Evolutionary conservation across 169 alveolate genomes (phyloP), one percentile per base, ranked within the genome.

Genomic region (Ichthyophthirius multifiliis): DNA sequence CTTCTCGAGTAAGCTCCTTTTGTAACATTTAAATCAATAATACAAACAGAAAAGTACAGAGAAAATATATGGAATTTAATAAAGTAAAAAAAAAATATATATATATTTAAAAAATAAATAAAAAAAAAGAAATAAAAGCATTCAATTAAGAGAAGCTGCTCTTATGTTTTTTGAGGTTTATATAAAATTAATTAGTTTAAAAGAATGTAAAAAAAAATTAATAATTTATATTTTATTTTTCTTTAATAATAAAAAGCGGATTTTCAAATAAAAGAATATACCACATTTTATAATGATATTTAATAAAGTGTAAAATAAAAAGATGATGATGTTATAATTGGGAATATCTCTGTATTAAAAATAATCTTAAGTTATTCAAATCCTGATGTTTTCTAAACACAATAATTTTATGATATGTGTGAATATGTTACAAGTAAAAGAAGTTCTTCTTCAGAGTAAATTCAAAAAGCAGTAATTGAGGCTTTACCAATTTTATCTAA

Each of bases 101-200:
- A 55, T 15, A 18, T 23, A 3, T 27, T 10, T 55, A 13, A n/a
- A 55, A 20, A 27, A 27, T 15, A 20, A 16, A 27, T 55, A n/a
- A 27, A 16, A 55, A 20, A 27, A 55, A 55, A 55, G 71, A 27
- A 15, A 18, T 10, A 55, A 55, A 27, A 55, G 31, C 31, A 55
- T 55, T 55, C 71, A 82, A 23, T 88, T 89, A 13, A 48, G 94
- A 82, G 89, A 83, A 20, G 90, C 91, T 5, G 89, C 92, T 16
- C 62, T 86, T 10, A 88, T 80, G 32, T 89, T 86, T 43, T 79
- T 89, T 46, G 74, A 65, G 35, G 79, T 71, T 16, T 55, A 77
- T 65, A 39, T 78, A 15, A 78, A 80, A 34, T 74, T 78, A 20
- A 86, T 89, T n/a, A 44, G 82, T 5, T 82, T 74, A n/a, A 83